These are phyloP conservation scores for Sporobolomyces pararoseus DNA, from an alignment of 768 basidiomycete species.

Conservation along the genomic window DNA sequence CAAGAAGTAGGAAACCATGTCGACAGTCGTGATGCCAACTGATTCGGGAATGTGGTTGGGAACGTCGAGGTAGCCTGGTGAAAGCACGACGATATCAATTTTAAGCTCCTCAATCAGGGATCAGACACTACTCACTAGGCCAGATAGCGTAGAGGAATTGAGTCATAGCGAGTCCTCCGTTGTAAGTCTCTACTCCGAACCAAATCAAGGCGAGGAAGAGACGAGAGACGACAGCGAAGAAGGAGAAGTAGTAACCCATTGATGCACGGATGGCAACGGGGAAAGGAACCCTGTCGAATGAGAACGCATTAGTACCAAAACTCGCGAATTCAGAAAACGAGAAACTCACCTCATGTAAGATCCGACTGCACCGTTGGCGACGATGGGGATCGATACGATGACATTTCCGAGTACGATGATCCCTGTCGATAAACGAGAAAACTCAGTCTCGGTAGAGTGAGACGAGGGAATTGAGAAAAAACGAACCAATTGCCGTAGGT, in stretches of 20 bases:
- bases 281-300: slow-evolving; percentile 57
- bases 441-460: neutral
- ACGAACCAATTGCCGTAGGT: slow-evolving; percentile 18
- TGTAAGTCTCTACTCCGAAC: slow-evolving; percentile 36
- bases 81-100: too few relatives aligned
- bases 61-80: slow-evolving; percentile 55
- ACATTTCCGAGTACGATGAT: slow-evolving; percentile 69
- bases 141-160: slow-evolving; percentile 66
- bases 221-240: slow-evolving; percentile 70
- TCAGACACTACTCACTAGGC: slow-evolving; percentile 54
- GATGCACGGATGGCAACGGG: slow-evolving; percentile 76
- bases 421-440: neutral
- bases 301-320: slow-evolving; percentile 54
- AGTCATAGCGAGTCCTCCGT: slow-evolving; percentile 38
- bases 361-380: slow-evolving; percentile 62
- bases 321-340: too few relatives aligned
- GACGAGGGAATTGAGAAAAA: too few relatives aligned
- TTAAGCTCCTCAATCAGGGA: neutral
- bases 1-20: slow-evolving; percentile 70
- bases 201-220: slow-evolving; percentile 35
- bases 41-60: slow-evolving; percentile 62
- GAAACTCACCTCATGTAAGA: slow-evolving; percentile 21
- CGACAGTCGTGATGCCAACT: slow-evolving; percentile 56
- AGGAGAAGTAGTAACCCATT: slow-evolving; percentile 85
- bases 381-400: slow-evolving; percentile 68